Evolutionary conservation across 208 protist genomes (phyloP).

Genomic region (Trypanosoma congolense): DNA sequence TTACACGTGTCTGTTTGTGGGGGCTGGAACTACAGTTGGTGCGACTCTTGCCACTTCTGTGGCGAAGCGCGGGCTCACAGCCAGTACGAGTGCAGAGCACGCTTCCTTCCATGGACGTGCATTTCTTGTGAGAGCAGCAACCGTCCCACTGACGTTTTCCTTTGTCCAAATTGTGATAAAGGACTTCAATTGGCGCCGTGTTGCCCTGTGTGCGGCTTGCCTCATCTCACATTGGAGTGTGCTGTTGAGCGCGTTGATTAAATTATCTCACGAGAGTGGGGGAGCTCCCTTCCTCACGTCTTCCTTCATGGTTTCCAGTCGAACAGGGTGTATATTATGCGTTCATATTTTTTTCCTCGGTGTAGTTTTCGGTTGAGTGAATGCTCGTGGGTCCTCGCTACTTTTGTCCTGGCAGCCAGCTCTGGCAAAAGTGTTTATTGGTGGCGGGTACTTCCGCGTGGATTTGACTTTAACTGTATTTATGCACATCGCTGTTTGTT

Average conservation of each 20-base stretch:
- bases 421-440: no score
- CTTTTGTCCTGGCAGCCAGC: no score
- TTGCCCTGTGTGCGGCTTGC: slow-evolving; percentile 41
- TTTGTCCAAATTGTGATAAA: slow-evolving; percentile 43
- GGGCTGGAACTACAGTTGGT: slow-evolving; percentile 81
- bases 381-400: no score
- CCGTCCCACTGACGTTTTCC: slow-evolving; percentile 57
- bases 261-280: background rate
- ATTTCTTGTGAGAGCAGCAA: slow-evolving; percentile 40
- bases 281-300: no score
- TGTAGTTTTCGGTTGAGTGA: no score
- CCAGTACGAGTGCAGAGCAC: slow-evolving; percentile 47
- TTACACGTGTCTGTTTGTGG: slow-evolving; percentile 30
- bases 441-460: no score
- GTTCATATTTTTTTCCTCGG: no score
- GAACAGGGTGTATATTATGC: no score
- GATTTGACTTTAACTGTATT: no score
- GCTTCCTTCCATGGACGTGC: slow-evolving; percentile 50
- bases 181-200: slow-evolving; percentile 34
- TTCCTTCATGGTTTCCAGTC: no score
- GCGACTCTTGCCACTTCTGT: slow-evolving; percentile 34
- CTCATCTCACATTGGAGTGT: slow-evolving; percentile 41
- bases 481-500: no score
- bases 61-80: slow-evolving; percentile 34
- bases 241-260: background rate